These are phyloP conservation scores for Pestalotiopsis sp. DNA, from an alignment of 2,329 filamentous ascomycete genomes.

Conservation along the genomic window DNA sequence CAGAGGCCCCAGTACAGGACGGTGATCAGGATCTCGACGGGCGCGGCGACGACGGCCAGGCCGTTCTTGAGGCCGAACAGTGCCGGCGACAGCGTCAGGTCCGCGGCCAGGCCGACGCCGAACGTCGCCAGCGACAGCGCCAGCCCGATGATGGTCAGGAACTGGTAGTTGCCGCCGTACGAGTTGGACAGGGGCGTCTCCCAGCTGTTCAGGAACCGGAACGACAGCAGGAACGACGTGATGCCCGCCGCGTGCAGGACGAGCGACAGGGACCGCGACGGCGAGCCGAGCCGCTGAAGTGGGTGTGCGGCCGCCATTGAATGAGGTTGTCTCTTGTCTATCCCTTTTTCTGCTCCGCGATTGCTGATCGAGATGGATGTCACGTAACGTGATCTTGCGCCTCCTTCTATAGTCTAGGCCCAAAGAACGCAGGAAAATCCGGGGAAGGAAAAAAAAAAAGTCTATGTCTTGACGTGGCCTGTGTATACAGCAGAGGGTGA, in stretches of 20 bases:
- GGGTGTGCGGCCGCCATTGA: slow-evolving; percentile 49
- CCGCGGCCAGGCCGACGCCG: slow-evolving; percentile 61
- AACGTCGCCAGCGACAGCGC: slow-evolving; percentile 64
- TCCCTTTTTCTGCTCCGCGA: too few species aligned
- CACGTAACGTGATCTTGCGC: too few species aligned
- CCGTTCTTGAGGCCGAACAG: slow-evolving; percentile 71
- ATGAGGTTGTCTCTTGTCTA: too few species aligned
- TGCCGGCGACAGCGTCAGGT: slow-evolving; percentile 59
- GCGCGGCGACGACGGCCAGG: slow-evolving; percentile 66
- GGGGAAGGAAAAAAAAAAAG: background rate
- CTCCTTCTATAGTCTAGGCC: background rate
- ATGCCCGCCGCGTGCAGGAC: slow-evolving; percentile 60
- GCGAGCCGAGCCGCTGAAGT: slow-evolving; percentile 67
- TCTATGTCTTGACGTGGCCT: background rate
- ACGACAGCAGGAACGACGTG: slow-evolving; percentile 55
- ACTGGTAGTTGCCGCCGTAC: slow-evolving; percentile 72
- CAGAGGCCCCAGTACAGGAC: slow-evolving; percentile 74
- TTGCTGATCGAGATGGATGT: too few species aligned
- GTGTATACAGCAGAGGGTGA: background rate
- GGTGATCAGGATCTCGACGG: slow-evolving; percentile 71
- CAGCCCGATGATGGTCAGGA: slow-evolving; percentile 75
- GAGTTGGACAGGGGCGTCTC: slow-evolving; percentile 56
- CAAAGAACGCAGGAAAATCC: background rate
- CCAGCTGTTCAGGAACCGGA: slow-evolving; percentile 51
- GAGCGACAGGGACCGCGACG: slow-evolving; percentile 65